These are phyloP conservation scores for Beauveria bassiana DNA, from an alignment of 2,329 filamentous ascomycete genomes.

Conservation along the genomic window DNA sequence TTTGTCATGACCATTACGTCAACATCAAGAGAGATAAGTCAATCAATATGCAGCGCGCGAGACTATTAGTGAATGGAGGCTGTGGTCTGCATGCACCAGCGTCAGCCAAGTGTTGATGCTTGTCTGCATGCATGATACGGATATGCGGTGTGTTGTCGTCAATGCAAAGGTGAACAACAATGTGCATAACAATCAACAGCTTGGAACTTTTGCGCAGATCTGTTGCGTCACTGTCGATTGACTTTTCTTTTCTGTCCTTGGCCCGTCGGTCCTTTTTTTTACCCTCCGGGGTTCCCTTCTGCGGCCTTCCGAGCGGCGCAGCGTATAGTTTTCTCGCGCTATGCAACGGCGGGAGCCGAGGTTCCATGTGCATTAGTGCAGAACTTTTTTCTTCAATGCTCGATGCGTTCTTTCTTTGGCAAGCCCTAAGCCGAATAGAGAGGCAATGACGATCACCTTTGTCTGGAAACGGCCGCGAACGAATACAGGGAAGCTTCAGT, in stretches of 20 bases:
- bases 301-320: not conserved
- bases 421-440: not conserved
- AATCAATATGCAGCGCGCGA: not conserved
- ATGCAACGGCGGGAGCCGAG: not conserved
- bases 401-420: not conserved
- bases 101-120: not conserved
- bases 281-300: not conserved
- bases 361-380: not conserved
- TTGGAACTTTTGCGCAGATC: not conserved
- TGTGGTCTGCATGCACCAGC: not conserved
- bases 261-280: not conserved
- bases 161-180: not conserved
- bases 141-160: not conserved
- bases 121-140: not conserved
- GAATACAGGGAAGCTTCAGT: not conserved
- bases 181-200: not conserved
- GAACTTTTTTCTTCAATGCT: not conserved
- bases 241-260: not conserved
- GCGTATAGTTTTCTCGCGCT: not conserved
- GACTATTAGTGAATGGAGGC: not conserved
- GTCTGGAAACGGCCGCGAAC: not conserved
- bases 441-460: not conserved
- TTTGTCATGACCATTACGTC: not conserved
- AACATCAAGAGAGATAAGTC: not conserved
- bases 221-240: conserved; percentile 2